Base-by-base conservation (phyloP, 495 filamentous ascomycete genomes). In the Aspergillus avenaceus region DNA sequence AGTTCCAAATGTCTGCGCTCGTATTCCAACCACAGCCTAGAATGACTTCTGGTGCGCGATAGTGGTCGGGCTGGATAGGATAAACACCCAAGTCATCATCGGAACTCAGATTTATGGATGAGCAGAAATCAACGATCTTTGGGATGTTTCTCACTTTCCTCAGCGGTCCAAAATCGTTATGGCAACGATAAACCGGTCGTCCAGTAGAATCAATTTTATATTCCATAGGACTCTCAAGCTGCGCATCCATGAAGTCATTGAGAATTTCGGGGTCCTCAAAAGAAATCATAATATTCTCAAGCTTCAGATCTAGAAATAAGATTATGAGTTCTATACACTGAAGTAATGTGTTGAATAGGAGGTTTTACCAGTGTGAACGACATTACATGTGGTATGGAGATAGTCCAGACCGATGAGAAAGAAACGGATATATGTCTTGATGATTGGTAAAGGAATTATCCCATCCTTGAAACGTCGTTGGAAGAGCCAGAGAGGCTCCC, bases 71-170 rank as follows among this genome's bases (percentile, higher is more conserved):
- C 27, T 67, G 62, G 32, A 70, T 69, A 24, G 64, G 66, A 47
- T 62, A 56, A 28, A 61, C 47, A 13, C 47, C 50, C 25, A 29
- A 34, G 26, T 50, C 49, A 26, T 45, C 37, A 7, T 38, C 32
- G 11, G 13, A 21, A 16, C 62, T 52, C 28, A 57, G 53, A 11
- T 84, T 86, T 61, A 85, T 80, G 0, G 88, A 85, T 11, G 89
- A 72, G 41, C 88, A 88, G 63, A 92, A 91, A 70, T 92, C 88
- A 65, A 85, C 88, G 52, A 91, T 88, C 69, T 90, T 90, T 50
- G 54, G 58, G 26, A 61, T 47, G 23, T 52, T 60, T 21, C 37
- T 45, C 8, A 50, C 26, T 47, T 47, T 43, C 41, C 59, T 48
- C 0, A 62, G 42, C 18, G 48, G 49, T 3, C 67, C 67, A 50